phyloP scores from a whole-genome alignment of 208 protist genomes.

The Acanthamoeba quina region DNA sequence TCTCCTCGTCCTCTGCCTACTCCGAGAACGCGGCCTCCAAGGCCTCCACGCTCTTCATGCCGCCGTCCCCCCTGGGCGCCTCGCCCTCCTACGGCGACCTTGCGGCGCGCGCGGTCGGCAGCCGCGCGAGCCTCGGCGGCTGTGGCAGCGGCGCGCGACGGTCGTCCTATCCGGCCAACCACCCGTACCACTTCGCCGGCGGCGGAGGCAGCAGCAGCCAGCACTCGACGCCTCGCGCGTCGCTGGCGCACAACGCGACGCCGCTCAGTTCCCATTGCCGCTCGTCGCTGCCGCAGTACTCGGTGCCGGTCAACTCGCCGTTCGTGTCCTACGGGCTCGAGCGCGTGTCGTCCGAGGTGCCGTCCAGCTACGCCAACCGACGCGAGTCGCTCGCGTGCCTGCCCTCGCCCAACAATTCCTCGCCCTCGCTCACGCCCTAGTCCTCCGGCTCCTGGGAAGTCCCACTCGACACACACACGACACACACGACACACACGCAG shows the following conservation, averaged over 20 bases:
- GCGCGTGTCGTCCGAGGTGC: background rate
- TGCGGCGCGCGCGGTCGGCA: background rate
- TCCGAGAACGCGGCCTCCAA: constrained; percentile 8
- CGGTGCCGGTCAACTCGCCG: constrained; percentile 14
- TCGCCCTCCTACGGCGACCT: background rate
- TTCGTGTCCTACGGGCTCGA: constrained; percentile 27
- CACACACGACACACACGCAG: background rate
- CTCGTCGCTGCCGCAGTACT: constrained; percentile 35
- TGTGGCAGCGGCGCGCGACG: background rate
- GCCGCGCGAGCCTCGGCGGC: background rate
- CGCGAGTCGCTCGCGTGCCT: constrained; percentile 13
- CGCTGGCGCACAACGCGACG: background rate
- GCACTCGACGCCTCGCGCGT: background rate
- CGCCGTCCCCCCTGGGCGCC: background rate
- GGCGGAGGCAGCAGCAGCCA: too few species aligned
- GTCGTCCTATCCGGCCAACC: constrained; percentile 35
- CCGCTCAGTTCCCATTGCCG: background rate
- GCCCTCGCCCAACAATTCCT: background rate
- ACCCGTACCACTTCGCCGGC: background rate
- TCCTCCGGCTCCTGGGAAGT: constrained; percentile 38
- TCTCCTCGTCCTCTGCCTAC: background rate
- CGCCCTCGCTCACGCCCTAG: background rate
- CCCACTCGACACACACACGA: background rate
- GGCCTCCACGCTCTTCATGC: constrained; percentile 16
- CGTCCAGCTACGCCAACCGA: background rate